These are phyloP conservation scores for Cordyceps tenuipes DNA, from an alignment of 2,329 filamentous ascomycete genomes.

Conservation along the genomic window DNA sequence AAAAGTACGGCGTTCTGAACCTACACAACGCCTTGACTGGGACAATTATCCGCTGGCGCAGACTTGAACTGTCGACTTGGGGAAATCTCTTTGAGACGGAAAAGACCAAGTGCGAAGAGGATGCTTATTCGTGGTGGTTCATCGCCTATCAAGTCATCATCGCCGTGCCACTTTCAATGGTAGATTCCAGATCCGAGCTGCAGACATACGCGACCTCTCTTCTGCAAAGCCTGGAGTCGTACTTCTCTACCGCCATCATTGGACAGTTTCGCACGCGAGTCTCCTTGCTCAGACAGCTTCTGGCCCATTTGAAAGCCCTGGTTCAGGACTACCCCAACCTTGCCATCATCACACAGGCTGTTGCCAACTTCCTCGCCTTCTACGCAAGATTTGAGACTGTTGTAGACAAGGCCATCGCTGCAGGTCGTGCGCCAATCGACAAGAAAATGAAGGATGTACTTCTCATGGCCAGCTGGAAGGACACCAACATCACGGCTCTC, in stretches of 20 bases:
- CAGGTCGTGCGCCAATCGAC: slow-evolving; percentile 68
- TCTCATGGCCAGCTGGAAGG: slow-evolving; percentile 92
- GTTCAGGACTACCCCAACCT: slow-evolving; percentile 50
- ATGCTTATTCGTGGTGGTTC: slow-evolving; percentile 92
- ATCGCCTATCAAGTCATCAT: slow-evolving; percentile 87
- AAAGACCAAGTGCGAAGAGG: slow-evolving; percentile 61
- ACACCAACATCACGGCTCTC: slow-evolving; percentile 86
- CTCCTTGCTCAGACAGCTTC: slow-evolving; percentile 56
- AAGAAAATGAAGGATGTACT: slow-evolving; percentile 92
- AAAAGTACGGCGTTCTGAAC: slow-evolving; percentile 58
- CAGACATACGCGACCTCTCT: slow-evolving; percentile 57
- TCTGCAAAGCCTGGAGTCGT: slow-evolving; percentile 67
- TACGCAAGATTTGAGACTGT: slow-evolving; percentile 62
- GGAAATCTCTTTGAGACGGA: slow-evolving; percentile 81
- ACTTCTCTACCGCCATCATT: slow-evolving; percentile 69
- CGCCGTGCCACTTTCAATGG: slow-evolving; percentile 61
- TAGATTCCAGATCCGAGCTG: slow-evolving; percentile 50
- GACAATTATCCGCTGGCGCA: slow-evolving; percentile 79
- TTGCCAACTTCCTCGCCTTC: slow-evolving; percentile 70
- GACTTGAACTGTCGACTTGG: slow-evolving; percentile 89
- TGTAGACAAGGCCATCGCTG: slow-evolving; percentile 55
- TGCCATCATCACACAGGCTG: slow-evolving; percentile 49
- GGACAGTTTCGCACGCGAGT: slow-evolving; percentile 74
- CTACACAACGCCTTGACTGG: slow-evolving; percentile 73
- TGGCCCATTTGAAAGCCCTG: slow-evolving; percentile 57